Conservation (phyloP, 345 rosid genomes). For the Euclidium syriacum region DNA sequence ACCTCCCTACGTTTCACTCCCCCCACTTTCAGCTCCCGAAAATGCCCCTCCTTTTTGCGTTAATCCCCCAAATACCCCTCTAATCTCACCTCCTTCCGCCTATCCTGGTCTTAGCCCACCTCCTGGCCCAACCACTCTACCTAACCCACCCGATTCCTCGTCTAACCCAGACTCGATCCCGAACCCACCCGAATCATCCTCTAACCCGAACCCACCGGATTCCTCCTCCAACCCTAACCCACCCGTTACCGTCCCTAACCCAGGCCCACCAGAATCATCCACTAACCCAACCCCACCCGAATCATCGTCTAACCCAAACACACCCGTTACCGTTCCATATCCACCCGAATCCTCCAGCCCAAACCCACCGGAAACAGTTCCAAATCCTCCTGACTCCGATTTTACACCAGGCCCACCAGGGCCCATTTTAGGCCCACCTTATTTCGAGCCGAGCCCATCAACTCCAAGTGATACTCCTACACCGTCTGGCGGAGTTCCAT, state of each 20-base stretch:
- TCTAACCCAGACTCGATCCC: constrained; percentile 5
- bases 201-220: constrained; percentile 28
- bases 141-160: constrained; percentile 27
- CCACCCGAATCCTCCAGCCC: constrained; percentile 26
- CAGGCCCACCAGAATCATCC: constrained; percentile 23
- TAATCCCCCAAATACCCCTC: constrained; percentile 55
- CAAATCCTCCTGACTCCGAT: constrained; percentile 36
- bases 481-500: constrained; percentile 29
- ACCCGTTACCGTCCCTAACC: constrained; percentile 20
- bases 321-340: constrained; percentile 29
- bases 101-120: constrained; percentile 49
- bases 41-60: constrained; percentile 51
- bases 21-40: constrained; percentile 44
- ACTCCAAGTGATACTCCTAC: constrained; percentile 28
- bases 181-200: constrained; percentile 5
- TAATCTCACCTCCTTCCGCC: constrained; percentile 27
- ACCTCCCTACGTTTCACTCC: constrained; percentile 52
- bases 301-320: constrained; percentile 13
- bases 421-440: constrained; percentile 37
- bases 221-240: constrained; percentile 22
- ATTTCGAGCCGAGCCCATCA: constrained; percentile 30
- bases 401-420: constrained; percentile 28
- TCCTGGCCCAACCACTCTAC: constrained; percentile 26
- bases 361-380: constrained; percentile 24
- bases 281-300: constrained; percentile 13